Evolutionary conservation across 768 basidiomycete species (phyloP), one percentile per base, ranked within the genome.

Genomic region (Amanita exitialis): DNA sequence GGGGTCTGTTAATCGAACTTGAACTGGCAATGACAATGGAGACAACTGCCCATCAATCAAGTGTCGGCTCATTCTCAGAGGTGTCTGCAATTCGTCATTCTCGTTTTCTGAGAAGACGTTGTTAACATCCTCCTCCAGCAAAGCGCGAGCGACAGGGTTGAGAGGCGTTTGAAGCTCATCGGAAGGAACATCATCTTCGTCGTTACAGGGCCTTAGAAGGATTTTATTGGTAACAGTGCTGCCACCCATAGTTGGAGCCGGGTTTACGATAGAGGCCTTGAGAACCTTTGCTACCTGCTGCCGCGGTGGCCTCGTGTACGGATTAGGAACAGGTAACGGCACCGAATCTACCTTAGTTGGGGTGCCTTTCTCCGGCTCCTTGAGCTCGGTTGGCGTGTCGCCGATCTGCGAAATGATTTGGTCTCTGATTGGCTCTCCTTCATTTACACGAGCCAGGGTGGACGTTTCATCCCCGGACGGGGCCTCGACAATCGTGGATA

Each of bases 141-240:
- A 34, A 23, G 47, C 50, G 32, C 20, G 51, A 32, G 51, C 36
- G 45, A 47, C 39, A 6, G 52, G 35, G 34, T 49, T 38, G 20
- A 49, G 47, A 50, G 57, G 49, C 7, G 57, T 58, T 32, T 54
- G 54, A 35, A 51, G 56, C 53, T 32, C 44, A 47, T 52, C 52
- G 52, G 50, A 51, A 12, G 20, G 9, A 12, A 36, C 32, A 18
- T 43, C 50, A 4, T 51, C 43, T 6, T 44, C 50, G 20, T 20
- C 20, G 3, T 42, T 36, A 32, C 28, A 51, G 10, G 28, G 50
- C 28, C 50, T 30, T 15, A 43, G 15, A 37, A 44, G 42, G n/a
- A 51, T 21, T 44, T 44, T 51, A 30, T 42, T 32, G 34, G 42
- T 27, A 28, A 30, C 12, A 44, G 30, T 13, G 9, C 35, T 34